These are phyloP conservation scores for Graphiopsis chlorocephala DNA, from an alignment of 2,329 filamentous ascomycete genomes.

Conservation along the genomic window DNA sequence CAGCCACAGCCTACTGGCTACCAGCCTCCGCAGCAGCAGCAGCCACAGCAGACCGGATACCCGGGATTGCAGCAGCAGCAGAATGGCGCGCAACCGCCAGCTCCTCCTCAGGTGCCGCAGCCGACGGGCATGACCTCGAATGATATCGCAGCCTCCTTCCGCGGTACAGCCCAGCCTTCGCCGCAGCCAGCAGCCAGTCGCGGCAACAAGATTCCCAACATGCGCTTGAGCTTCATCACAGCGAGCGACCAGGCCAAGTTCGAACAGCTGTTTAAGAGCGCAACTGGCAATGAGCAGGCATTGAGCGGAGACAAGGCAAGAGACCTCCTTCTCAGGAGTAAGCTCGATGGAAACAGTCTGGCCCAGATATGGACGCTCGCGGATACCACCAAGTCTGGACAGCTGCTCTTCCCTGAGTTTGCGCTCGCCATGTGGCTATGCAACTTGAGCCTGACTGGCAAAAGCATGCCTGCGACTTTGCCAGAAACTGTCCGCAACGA, in stretches of 20 bases:
- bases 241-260: slow-evolving; percentile 94
- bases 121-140: slow-evolving; percentile 61
- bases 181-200: slow-evolving; percentile 58
- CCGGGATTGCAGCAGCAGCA: slow-evolving; percentile 50
- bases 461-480: slow-evolving; percentile 68
- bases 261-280: slow-evolving; percentile 95
- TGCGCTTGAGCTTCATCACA: slow-evolving; percentile 92
- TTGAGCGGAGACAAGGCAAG: slow-evolving; percentile 90
- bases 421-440: slow-evolving; percentile 98
- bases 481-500: slow-evolving; percentile 92
- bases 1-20: slow-evolving; percentile 52
- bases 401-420: slow-evolving; percentile 96
- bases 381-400: slow-evolving; percentile 93
- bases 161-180: slow-evolving; percentile 51
- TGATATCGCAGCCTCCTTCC: slow-evolving; percentile 64
- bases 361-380: slow-evolving; percentile 94
- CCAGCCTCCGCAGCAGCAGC: slow-evolving; percentile 45
- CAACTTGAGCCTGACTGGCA: slow-evolving; percentile 87
- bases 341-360: slow-evolving; percentile 79
- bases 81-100: slow-evolving; percentile 54
- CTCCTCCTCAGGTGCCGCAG: slow-evolving; percentile 49
- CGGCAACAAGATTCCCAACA: slow-evolving; percentile 82
- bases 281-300: slow-evolving; percentile 77
- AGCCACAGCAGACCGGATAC: slow-evolving; percentile 26
- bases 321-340: slow-evolving; percentile 83